Conservation (phyloP, 1,139 yeast genomes). For the Sugiyamaella novakii region DNA sequence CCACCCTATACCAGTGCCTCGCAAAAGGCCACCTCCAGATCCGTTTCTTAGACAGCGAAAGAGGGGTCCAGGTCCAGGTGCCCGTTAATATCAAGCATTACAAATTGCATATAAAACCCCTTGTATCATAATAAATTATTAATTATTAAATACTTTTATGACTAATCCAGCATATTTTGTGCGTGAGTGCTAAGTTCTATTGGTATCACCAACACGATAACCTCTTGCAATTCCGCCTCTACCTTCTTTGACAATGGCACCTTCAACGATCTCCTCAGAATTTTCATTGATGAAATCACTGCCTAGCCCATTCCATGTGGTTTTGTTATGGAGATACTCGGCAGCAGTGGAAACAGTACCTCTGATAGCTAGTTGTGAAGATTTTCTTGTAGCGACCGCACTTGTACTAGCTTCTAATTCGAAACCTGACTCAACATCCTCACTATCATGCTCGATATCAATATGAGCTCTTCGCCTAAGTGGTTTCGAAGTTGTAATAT, state of each 20-base stretch:
- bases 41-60: slow-evolving; percentile 1
- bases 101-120: not conserved
- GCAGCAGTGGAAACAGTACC: slow-evolving; percentile 93
- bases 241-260: slow-evolving; percentile 73
- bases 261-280: slow-evolving; percentile 44
- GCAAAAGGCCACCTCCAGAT: not conserved
- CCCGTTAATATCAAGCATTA: not conserved
- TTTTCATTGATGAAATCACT: slow-evolving; percentile 59
- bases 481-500: slow-evolving; percentile 70
- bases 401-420: slow-evolving; percentile 31
- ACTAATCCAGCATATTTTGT: not conserved
- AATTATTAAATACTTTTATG: no score
- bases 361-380: slow-evolving; percentile 63
- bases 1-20: not conserved
- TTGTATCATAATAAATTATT: no score
- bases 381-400: slow-evolving; percentile 59
- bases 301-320: slow-evolving; percentile 86
- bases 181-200: slow-evolving; percentile 18
- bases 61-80: not conserved
- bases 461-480: slow-evolving; percentile 65
- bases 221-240: slow-evolving; percentile 88
- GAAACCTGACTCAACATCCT: not conserved
- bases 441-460: slow-evolving; percentile 50
- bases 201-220: slow-evolving; percentile 49
- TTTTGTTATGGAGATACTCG: slow-evolving; percentile 64